Evolutionary conservation across 2,329 filamentous ascomycete species (phyloP), one percentile per base, ranked within the genome.

Genomic region (Colletotrichum euphorbiae): DNA sequence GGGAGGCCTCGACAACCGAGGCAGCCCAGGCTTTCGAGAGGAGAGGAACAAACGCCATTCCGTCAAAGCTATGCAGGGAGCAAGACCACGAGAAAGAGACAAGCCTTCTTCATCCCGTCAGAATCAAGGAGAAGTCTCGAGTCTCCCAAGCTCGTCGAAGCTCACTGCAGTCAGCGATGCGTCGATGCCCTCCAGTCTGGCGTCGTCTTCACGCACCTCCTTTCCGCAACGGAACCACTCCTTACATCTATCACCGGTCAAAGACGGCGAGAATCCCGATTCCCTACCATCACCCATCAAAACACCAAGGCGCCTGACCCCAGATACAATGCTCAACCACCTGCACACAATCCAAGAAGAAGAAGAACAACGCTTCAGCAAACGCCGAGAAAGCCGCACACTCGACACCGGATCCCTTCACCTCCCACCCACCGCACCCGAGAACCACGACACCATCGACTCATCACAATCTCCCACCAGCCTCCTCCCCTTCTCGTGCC

Each of bases 311-410:
- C 33, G 51, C 17, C 31, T 54, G 15, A 54, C 51, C 15, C 31
- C 51, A 11, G 31, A 40, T 12, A 24, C 31, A 11, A 54, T 54
- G 51, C 51, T 54, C 33, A 38, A 28, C 51, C 51, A 54, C n/a
- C 33, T 54, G 3, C 33, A 54, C n/a, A 54, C 51, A n/a, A 54
- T 54, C 51, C 51, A 54, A n/a, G 15, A 17, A 28, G 51, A 54
- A 24, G 51, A 54, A 21, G 31, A 38, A 28, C 21, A 21, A 3
- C 51, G 31, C 51, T 17, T 38, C 31, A 54, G 31, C 51, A 24
- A 24, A 19, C 51, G 51, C 31, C n/a, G 51, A 12, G 33, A 54
- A 24, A 54, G 51, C 51, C 31, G 17, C 51, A 13, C 17, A 9
- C 31, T 4, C 45, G 45, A 33, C 31, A 6, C 21, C 51, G 33